Conservation (phyloP, 352 stramenopile species). For the Globisporangium middletonii region DNA sequence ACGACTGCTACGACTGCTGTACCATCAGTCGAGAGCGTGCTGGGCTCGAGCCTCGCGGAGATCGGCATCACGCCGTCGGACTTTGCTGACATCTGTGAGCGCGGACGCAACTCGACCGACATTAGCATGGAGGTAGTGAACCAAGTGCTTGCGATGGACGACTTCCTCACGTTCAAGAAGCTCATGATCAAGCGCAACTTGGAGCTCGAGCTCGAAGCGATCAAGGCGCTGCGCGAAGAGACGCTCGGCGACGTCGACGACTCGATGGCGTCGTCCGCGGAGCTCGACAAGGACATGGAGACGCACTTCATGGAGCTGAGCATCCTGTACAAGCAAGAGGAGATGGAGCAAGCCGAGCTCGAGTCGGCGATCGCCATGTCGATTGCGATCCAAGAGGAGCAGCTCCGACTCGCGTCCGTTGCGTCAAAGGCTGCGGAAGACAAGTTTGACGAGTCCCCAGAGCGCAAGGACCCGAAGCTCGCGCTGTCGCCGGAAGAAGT, state of each 20-base stretch:
- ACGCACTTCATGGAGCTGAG: slow-evolving; percentile 83
- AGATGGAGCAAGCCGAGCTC: slow-evolving; percentile 81
- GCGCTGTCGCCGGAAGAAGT: slow-evolving; percentile 42
- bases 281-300: slow-evolving; percentile 38
- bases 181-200: slow-evolving; percentile 91
- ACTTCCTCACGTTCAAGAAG: slow-evolving; percentile 91
- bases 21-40: slow-evolving; percentile 55
- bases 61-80: slow-evolving; percentile 79
- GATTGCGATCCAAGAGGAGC: slow-evolving; percentile 65
- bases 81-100: slow-evolving; percentile 80
- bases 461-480: slow-evolving; percentile 17
- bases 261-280: not conserved
- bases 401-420: slow-evolving; percentile 47
- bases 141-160: slow-evolving; percentile 85
- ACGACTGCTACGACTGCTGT: too few relatives aligned
- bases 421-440: slow-evolving; percentile 57
- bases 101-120: slow-evolving; percentile 46
- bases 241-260: slow-evolving; percentile 22
- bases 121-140: slow-evolving; percentile 79
- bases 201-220: slow-evolving; percentile 87
- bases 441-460: slow-evolving; percentile 34
- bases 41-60: slow-evolving; percentile 77
- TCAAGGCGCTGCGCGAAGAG: slow-evolving; percentile 72
- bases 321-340: slow-evolving; percentile 80
- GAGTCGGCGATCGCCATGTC: slow-evolving; percentile 75